Percentiles rank a stretch among this genome's conserved stretches.
These are phyloP conservation scores for Jaminaea rosea DNA, from an alignment of 1,284 basidiomycete genomes.

Conservation along the genomic window DNA sequence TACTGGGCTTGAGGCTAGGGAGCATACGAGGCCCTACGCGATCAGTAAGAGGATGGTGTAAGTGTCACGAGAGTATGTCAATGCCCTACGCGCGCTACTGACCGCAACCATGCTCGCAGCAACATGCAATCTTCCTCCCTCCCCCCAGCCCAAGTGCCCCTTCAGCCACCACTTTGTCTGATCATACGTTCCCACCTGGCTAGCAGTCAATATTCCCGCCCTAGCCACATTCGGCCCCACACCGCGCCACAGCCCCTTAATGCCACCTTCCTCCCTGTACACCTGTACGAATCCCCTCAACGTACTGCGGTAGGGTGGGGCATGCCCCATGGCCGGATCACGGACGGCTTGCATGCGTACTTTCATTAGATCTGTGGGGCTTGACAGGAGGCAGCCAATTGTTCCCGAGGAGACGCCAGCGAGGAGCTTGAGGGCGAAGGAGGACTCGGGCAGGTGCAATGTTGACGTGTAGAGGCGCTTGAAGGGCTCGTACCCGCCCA, in stretches of 20 bases:
- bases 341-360: constrained; percentile 30
- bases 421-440: constrained; percentile 27
- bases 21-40: constrained; percentile 17
- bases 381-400: constrained; percentile 25
- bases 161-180: constrained; percentile 24
- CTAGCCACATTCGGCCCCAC: constrained; percentile 27
- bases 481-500: constrained; percentile 31
- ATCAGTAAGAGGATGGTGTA: neutral
- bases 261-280: constrained; percentile 11
- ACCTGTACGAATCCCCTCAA: constrained; percentile 15
- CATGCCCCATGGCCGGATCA: constrained; percentile 10
- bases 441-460: constrained; percentile 8
- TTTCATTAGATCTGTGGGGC: constrained; percentile 31
- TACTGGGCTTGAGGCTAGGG: constrained; percentile 22
- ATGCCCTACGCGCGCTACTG: neutral
- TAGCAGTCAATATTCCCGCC: constrained; percentile 25
- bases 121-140: constrained; percentile 26
- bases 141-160: constrained; percentile 9
- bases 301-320: constrained; percentile 25
- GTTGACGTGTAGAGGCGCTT: constrained; percentile 15
- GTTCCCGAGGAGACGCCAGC: constrained; percentile 30
- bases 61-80: neutral
- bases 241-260: constrained; percentile 23
- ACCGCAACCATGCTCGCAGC: constrained; percentile 26
- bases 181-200: constrained; percentile 31